Conservation (phyloP, 305 asterid genomes). For the Solanum hybrid region DNA sequence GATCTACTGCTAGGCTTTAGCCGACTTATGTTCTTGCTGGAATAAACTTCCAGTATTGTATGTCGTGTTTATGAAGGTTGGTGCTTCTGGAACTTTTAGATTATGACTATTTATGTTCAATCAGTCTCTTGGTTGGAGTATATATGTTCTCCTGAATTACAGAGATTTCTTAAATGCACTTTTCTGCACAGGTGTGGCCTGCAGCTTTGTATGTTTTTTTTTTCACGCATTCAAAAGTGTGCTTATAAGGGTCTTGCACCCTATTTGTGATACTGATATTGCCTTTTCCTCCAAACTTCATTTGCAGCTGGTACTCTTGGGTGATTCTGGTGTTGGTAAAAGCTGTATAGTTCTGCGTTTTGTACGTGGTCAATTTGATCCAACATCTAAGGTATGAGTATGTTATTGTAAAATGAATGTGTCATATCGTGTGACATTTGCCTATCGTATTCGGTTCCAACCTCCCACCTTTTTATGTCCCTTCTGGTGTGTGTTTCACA, state of each 20-base stretch:
- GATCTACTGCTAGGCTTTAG: neutral
- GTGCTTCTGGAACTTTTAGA: neutral
- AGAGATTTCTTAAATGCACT: neutral
- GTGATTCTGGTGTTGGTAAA: constrained; percentile 98
- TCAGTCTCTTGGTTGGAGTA: neutral
- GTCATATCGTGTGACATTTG: neutral
- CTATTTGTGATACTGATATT: constrained; percentile 8
- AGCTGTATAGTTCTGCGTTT: constrained; percentile 98
- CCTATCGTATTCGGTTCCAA: neutral
- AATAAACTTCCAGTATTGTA: neutral
- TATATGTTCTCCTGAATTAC: neutral
- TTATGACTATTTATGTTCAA: neutral
- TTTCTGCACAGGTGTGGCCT: neutral
- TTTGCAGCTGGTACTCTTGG: constrained; percentile 82
- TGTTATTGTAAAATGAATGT: neutral
- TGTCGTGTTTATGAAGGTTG: neutral
- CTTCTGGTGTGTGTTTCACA: neutral
- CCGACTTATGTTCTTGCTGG: neutral
- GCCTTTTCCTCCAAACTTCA: constrained; percentile 4
- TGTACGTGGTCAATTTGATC: constrained; percentile 99
- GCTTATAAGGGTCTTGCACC: neutral
- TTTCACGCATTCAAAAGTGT: neutral
- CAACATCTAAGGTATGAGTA: constrained; percentile 80
- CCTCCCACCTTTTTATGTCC: neutral
- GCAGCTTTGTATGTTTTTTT: neutral